Evolutionary conservation across 2,329 filamentous ascomycete genomes (phyloP), one percentile per base, ranked within the genome.

Genomic region (Corinectria fuckeliana): DNA sequence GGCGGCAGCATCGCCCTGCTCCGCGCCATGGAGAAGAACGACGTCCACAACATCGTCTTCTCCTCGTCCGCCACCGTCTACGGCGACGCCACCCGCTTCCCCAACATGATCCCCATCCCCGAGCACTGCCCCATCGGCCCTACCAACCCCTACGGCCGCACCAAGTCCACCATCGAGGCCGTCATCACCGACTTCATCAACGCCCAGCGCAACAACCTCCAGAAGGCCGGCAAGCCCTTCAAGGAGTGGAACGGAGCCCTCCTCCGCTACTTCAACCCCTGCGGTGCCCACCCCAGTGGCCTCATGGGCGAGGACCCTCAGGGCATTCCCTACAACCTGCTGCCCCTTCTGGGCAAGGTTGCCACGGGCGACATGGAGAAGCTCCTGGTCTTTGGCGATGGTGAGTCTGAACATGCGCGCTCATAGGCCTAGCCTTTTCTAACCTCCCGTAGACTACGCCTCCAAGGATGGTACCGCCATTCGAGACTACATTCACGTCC

Each of bases 291-390:
- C 78, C 95, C 96, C 47, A 94, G 88, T 71, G 96, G 95, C 57
- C 88, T 99, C 77, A 97, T 99, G 93, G 95, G 95, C 69, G 95
- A 99, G 81, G 95, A 99, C 78, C 95, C 95, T 44, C 90, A 96
- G 76, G 95, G 95, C 60, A 87, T 97, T 20, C 95, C 95, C 1
- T 98, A 92, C 85, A 99, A 99, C 82, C 84, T 99, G 64, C 87
- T 99, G 41, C 95, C 95, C 16, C 84, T 99, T 60, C 86, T 99
- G 21, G 95, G 94, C 56, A 93, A 98, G 81, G 95, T 99, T 42
- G 95, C 95, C 13, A 96, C 95, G 26, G 95, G 95, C 69, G 93
- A 97, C 75, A 87, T 94, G 66, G 91, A 96, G 73, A 97, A 97
- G 83, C 84, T 99, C 50, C 81, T 97, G 60, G 93, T 99, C 10